Base-by-base conservation (phyloP, 805 yeast genomes). In the Teunomyces aglyptinius region DNA sequence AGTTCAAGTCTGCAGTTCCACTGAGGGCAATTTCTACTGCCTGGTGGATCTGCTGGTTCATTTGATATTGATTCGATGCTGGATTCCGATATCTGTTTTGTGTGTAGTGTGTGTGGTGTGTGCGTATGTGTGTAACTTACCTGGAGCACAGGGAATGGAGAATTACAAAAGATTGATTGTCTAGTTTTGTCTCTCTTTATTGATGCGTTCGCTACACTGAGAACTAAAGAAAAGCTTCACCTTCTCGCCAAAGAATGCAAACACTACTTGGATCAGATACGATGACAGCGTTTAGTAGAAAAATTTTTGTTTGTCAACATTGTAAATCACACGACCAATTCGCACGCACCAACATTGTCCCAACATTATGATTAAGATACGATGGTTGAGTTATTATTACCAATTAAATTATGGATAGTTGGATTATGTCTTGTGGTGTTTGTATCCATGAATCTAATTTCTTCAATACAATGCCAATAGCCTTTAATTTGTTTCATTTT, bases 1-100 rank as follows among this genome's bases (percentile, higher is more conserved):
- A 69, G 34, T 60, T 71, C 12, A 75, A 68, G 61, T 86, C 89
- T 7, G 84, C 78, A 20, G 83, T 73, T 26, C 87, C 85, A 63
- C 82, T 81, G 45, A 86, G 78, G 6, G 96, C 96, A 51, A 89
- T 81, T 51, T 81, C 83, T 41, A 91, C 94, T 35, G 96, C 97
- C 68, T 89, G 94, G 64, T 81, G 89, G 58, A 91, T 85, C 72
- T 90, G 95, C 52, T 72, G 70, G 49, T 73, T 75, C 74, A 56
- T 59, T 36, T 22, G 39, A 18, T 33, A 33, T 33, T 7, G 20
- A 33, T 15, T n/a, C 16, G 36, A 33, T n/a, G 36, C 20, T 11
- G 22, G 20, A 19, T 8, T 24, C 22, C 18, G 36, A 16, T 18
- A 19, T 33, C 2, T 18, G 16, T 33, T 12, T 16, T 33, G 36